phyloP scores from a whole-genome alignment of 257 asterid genomes.

The Scutellaria baicalensis region DNA sequence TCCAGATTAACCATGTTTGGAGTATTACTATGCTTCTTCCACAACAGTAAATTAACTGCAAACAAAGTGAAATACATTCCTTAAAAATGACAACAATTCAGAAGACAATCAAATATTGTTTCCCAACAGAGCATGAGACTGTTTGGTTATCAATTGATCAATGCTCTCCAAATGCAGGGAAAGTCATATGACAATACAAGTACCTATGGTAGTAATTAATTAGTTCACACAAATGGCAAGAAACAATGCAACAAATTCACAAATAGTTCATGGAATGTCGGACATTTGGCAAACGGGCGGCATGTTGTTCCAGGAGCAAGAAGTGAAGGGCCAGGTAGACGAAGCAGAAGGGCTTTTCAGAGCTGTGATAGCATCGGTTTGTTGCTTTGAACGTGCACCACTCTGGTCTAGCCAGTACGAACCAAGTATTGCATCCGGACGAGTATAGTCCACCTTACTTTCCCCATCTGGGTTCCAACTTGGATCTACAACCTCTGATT shows the following conservation, averaged over 20 bases:
- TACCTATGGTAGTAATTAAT: constrained; percentile 2
- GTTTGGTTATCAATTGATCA: background rate
- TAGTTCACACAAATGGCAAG: constrained; percentile 12
- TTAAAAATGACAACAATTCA: background rate
- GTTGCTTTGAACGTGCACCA: constrained; percentile 16
- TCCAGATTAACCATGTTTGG: no score
- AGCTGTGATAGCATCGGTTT: constrained; percentile 15
- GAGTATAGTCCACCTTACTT: constrained; percentile 15
- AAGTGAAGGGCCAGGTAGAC: constrained; percentile 23
- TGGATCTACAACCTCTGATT: constrained; percentile 32
- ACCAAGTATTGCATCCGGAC: constrained; percentile 46
- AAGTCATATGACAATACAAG: constrained; percentile 1
- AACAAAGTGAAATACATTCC: background rate
- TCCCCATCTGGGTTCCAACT: constrained; percentile 31
- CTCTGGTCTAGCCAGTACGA: constrained; percentile 38
- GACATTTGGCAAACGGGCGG: constrained; percentile 38
- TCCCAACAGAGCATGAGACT: background rate
- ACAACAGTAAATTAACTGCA: no score
- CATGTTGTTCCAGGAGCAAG: constrained; percentile 42
- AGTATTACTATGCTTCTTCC: no score
- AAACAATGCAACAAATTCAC: constrained; percentile 15
- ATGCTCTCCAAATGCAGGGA: background rate
- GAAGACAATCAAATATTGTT: background rate
- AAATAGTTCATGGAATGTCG: constrained; percentile 17
- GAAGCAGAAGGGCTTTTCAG: constrained; percentile 16